Evolutionary conservation across 345 rosid genomes (phyloP).

Genomic region (Murraya paniculata): DNA sequence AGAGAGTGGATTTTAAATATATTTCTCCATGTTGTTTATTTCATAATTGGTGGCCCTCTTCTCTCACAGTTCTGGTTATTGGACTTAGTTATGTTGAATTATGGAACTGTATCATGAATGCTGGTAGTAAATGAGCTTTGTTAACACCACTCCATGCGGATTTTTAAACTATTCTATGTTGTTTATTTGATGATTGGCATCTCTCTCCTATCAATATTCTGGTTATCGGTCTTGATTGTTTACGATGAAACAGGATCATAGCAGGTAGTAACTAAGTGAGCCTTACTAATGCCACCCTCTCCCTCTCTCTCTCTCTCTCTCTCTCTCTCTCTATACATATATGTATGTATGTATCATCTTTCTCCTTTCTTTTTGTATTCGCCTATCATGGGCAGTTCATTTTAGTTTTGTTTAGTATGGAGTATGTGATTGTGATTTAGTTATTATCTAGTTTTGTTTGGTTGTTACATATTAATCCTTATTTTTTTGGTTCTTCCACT

Average conservation of each 20-base stretch:
- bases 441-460: neutral
- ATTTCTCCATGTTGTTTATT: neutral
- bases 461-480: neutral
- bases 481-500: neutral
- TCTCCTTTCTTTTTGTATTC: neutral
- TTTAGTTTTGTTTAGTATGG: neutral
- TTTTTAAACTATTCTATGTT: neutral
- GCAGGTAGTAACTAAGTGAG: neutral
- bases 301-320: too few relatives aligned
- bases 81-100: neutral
- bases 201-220: neutral
- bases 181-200: neutral
- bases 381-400: neutral
- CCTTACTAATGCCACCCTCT: neutral
- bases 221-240: neutral
- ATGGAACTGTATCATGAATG: neutral
- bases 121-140: neutral
- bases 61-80: neutral
- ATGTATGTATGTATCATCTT: too few relatives aligned
- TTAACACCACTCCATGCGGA: neutral
- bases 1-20: too few relatives aligned
- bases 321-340: too few relatives aligned
- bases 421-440: neutral
- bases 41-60: neutral
- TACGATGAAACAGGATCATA: neutral